Evolutionary conservation across 2,329 filamentous ascomycete species (phyloP), one percentile per base, ranked within the genome.

Genomic region (Didymella exigua): DNA sequence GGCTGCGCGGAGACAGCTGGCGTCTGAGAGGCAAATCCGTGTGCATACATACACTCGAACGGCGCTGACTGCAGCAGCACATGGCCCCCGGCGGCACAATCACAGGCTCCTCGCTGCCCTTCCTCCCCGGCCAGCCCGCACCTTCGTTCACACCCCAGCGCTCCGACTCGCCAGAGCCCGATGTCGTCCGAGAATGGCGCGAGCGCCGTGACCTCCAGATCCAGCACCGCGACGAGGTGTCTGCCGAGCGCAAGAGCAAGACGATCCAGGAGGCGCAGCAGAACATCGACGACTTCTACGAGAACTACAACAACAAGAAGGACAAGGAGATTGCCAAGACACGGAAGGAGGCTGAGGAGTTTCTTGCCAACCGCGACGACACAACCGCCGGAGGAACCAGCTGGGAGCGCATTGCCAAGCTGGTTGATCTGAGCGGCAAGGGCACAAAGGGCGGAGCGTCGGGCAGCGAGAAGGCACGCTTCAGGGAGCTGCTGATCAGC

Each of bases 211-310:
- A 96, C 70, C 86, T 89, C 33, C 86, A 88, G 71, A 89, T 96
- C 63, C 82, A 88, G 67, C 92, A 93, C 77, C 90, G 93, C 69
- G 88, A 91, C 62, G 88, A 96, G 76, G 86, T 93, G 63, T 93
- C 93, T 49, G 86, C 87, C 36, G 82, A 86, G 62, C 91, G 93
- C 79, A 95, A 95, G 75, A 85, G 86, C 60, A 88, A 93, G 75
- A 97, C 92, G 1, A 80, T 97, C 72, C 87, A 91, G 75, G 91
- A 95, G 66, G 95, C 95, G 10, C 91, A 92, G 72, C 85, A 93
- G 74, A 95, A 96, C 76, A 96, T 99, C 62, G 95, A 99, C 75
- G 95, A 97, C 75, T 99, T 98, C 79, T 99, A 99, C 82, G 93
- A 97, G 73, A 97, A 96, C 78, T 99, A 99, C 82, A 98, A 98